These are phyloP conservation scores for Capsicum pubescens DNA, from an alignment of 257 asterid species.

Conservation along the genomic window DNA sequence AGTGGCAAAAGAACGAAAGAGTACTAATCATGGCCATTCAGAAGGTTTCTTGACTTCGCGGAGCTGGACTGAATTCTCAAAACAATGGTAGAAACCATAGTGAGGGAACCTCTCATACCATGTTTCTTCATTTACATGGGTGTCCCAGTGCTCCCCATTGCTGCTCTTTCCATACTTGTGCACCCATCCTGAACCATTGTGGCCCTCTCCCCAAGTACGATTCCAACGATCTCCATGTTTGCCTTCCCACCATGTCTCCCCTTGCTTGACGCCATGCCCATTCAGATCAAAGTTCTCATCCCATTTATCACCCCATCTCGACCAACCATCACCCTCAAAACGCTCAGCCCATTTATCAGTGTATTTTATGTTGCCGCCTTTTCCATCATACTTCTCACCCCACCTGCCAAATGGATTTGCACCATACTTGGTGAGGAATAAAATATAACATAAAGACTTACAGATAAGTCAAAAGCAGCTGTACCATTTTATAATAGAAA, in stretches of 20 bases:
- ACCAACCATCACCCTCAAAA: conserved; percentile 85
- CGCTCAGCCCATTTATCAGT: conserved; percentile 99
- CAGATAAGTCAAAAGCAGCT: not conserved
- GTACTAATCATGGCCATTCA: conserved; percentile 51
- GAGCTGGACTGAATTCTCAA: conserved; percentile 80
- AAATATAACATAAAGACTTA: not conserved
- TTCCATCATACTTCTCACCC: conserved; percentile 95
- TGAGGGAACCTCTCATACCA: conserved; percentile 96
- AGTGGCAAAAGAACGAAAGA: not conserved
- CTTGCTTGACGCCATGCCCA: conserved; percentile 78
- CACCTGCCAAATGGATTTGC: conserved; percentile 54
- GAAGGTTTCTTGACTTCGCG: conserved; percentile 77
- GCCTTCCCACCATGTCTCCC: conserved; percentile 98
- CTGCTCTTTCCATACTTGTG: conserved; percentile 98
- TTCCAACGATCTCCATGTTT: conserved; percentile 86
- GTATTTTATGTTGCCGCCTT: conserved; percentile 87
- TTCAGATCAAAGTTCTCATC: conserved; percentile 69
- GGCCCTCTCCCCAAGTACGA: conserved; percentile 98
- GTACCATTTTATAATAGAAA: not conserved
- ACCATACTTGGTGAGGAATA: not conserved
- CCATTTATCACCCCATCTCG: conserved; percentile 99
- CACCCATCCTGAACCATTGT: conserved; percentile 92
- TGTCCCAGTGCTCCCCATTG: conserved; percentile 98
- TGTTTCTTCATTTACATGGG: conserved; percentile 71
- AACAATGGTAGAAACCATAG: conserved; percentile 89